Evolutionary conservation across 495 filamentous ascomycete species (phyloP), one percentile per base, ranked within the genome.

Genomic region (Neurospora tetraspora): DNA sequence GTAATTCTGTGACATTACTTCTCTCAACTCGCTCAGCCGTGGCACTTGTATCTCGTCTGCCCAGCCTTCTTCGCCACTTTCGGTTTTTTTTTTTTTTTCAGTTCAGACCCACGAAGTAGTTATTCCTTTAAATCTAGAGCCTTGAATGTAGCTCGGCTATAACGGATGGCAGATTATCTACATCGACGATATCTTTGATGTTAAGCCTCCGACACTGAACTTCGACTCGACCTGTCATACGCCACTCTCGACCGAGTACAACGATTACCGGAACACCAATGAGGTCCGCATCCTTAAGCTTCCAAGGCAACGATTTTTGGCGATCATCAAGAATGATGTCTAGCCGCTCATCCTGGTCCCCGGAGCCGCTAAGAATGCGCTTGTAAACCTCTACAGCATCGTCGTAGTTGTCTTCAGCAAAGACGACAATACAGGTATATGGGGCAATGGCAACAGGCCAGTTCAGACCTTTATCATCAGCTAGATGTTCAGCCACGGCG

Each of bases 371-470:
- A 27, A 39, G 47, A 61, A 80, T 73, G 14, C 71, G 69, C 77
- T 93, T 88, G 73, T 92, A 93, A 1, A 95, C 83, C 31, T 81
- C 77, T 14, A 81, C 71, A 1, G 82, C 85, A 72, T 78, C 78
- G 10, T 90, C 89, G 0, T 86, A 84, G 23, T 87, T 84, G 34
- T 85, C 73, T 5, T 81, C 83, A 1, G 90, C 80, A 3, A 98
- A 80, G 2, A 99, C 85, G 10, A 93, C 83, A 16, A 61, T 16
- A 18, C 88, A 91, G 73, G 97, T 91, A 76, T 90, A 99, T 1
- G 96, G 96, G 5, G 96, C 93, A 71, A 97, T 93, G 16, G 85
- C 89, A 2, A 89, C 85, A 0, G 96, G 96, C 96, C 96, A 99
- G 76, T 93, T 94, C 16, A 99, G 85, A 0, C 96, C 96, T 69